Base-by-base conservation (phyloP, 1,284 basidiomycete genomes). In the Gomphus bonarii region DNA sequence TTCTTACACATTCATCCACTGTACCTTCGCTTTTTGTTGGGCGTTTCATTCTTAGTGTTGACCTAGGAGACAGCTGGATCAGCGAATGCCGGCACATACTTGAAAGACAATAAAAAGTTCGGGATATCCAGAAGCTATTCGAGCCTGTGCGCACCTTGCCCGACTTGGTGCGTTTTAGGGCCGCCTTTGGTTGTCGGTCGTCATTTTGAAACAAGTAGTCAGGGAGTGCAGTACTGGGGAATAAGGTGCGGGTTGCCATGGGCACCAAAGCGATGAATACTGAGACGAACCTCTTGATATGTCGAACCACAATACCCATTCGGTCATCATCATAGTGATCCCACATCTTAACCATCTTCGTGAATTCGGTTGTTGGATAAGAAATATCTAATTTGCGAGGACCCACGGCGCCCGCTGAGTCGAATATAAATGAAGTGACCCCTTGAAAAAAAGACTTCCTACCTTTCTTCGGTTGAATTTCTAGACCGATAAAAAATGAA, bases 331-430 rank as follows among this genome's bases (percentile, higher is more conserved):
- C 91, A 66, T 88, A 99, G 69, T 90, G 89, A 66, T 98, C 95
- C 95, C 97, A 99, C 72, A 84, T 75, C 70, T 95, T 97, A 65
- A 95, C 93, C 58, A 91, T 80, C 65, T 94, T 90, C n/a, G 88
- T 92, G 69, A 99, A 99, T 66, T 97, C 91, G 42, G 86, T 89
- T 5, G 93, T 97, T 2, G 97, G 95, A 72, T 95, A 98, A 59
- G 93, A 97, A 59, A 99, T 94, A 70, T 99, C 97, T 60, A 99
- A 76, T 67, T 83, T 87, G 62, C 93, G 81, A 53, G 84, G 80
- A 36, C 84, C 88, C 60, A 75, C 70, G n/a, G 80, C 69, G 30
- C 83, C 84, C 61, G 80, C 88, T 90, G 60, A 61, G 62, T 16
- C 22, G 20, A n/a, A 55, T 20, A 36, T 48, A 50, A 38, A 50